Conservation (phyloP, 2,329 filamentous ascomycete species). For the Nemania bipapillata region DNA sequence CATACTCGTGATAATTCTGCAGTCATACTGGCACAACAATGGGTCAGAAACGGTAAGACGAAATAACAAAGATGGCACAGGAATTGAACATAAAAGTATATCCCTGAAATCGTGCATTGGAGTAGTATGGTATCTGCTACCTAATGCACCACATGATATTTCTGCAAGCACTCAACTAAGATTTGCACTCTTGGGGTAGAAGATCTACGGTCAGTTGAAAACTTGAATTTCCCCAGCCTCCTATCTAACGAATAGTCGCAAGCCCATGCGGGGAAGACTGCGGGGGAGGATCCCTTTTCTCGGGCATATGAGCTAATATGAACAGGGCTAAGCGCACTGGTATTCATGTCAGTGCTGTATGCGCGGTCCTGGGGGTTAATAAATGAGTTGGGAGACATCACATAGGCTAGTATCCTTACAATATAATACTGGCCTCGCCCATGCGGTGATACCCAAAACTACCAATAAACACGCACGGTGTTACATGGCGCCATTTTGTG, state of each 20-base stretch:
- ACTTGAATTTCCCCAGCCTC: constrained; percentile 26
- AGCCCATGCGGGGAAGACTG: constrained; percentile 30
- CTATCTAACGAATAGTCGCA: constrained; percentile 15
- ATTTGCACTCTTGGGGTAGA: background rate
- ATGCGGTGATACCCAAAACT: background rate
- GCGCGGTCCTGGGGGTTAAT: background rate
- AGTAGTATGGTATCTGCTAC: background rate
- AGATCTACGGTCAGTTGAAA: constrained; percentile 12
- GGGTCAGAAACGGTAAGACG: background rate
- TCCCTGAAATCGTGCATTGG: background rate
- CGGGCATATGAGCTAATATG: constrained; percentile 1
- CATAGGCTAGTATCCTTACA: background rate
- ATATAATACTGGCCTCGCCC: background rate
- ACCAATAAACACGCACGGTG: background rate
- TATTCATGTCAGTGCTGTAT: background rate
- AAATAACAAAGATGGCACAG: background rate
- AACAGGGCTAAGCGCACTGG: constrained; percentile 4
- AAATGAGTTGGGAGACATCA: background rate
- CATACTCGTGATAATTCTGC: background rate
- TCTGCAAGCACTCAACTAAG: background rate
- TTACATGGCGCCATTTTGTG: background rate
- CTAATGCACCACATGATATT: constrained; percentile 1
- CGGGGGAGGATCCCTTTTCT: constrained; percentile 19
- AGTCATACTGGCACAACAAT: background rate
- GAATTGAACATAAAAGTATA: background rate